Percentiles rank a stretch among this genome's conserved stretches.
Conservation (phyloP, 2,329 filamentous ascomycete species). For the Teratosphaeria nubilosa region DNA sequence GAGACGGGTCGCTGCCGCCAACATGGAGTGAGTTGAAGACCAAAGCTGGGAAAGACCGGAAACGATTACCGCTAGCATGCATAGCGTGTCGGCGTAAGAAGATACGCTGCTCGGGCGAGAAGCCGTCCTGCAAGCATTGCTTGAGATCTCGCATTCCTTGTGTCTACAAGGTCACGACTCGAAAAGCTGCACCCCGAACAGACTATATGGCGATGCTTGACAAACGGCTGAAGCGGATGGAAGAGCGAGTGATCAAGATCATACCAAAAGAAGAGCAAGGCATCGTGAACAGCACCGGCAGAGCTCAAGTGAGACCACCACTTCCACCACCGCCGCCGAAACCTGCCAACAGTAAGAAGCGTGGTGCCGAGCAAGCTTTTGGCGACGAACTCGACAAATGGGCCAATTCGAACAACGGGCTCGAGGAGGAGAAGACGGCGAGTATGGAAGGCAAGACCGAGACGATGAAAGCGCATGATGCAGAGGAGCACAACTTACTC, state of each 20-base stretch:
- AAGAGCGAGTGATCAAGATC: slow-evolving; percentile 92
- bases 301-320: slow-evolving; percentile 76
- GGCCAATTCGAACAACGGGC: slow-evolving; percentile 47
- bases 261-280: slow-evolving; percentile 79
- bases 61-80: slow-evolving; percentile 83
- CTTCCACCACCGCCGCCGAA: slow-evolving; percentile 49
- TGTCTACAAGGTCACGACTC: slow-evolving; percentile 92
- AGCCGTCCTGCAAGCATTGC: slow-evolving; percentile 95
- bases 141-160: slow-evolving; percentile 85
- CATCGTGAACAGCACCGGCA: slow-evolving; percentile 55
- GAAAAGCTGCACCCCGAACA: slow-evolving; percentile 86
- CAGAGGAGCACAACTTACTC: slow-evolving; percentile 66
- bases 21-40: slow-evolving; percentile 45
- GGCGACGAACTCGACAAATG: slow-evolving; percentile 70
- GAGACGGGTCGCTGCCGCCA: slow-evolving; percentile 19
- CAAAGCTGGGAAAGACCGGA: slow-evolving; percentile 84
- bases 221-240: slow-evolving; percentile 91
- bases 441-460: slow-evolving; percentile 4
- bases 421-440: slow-evolving; percentile 38
- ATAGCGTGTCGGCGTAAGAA: slow-evolving; percentile 96
- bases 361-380: slow-evolving; percentile 79
- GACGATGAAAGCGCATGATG: slow-evolving; percentile 31
- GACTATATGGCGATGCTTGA: slow-evolving; percentile 99
- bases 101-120: slow-evolving; percentile 94
- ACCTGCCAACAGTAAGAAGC: slow-evolving; percentile 57